These are phyloP conservation scores for Blastobotrys mokoenaii DNA, from an alignment of 805 yeast genomes.

Conservation along the genomic window DNA sequence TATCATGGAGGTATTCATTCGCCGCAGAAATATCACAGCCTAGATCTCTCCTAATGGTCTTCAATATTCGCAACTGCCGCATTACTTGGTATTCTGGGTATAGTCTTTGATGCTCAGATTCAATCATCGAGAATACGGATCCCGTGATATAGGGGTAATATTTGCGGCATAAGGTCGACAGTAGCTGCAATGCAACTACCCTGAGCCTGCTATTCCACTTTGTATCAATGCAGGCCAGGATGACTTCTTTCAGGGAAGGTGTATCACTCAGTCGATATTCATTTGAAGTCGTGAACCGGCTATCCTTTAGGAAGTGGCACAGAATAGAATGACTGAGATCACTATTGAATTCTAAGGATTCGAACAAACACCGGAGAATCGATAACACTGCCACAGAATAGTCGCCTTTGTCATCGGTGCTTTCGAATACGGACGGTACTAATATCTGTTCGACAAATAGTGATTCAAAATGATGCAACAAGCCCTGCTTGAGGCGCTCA, in stretches of 20 bases:
- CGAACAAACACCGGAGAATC: constrained; percentile 20
- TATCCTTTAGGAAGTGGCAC: constrained; percentile 13
- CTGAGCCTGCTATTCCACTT: constrained; percentile 10
- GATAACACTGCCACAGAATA: constrained; percentile 19
- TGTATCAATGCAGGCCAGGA: constrained; percentile 15
- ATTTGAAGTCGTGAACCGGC: neutral
- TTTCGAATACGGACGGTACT: constrained; percentile 22
- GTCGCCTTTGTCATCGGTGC: constrained; percentile 14
- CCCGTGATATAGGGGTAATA: constrained; percentile 21
- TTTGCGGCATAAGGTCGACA: constrained; percentile 18
- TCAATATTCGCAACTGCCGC: constrained; percentile 3
- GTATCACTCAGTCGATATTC: neutral
- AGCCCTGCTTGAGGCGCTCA: constrained; percentile 6
- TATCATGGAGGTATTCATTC: constrained; percentile 3
- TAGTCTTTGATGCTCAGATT: neutral
- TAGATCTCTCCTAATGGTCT: constrained; percentile 4
- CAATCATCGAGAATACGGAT: constrained; percentile 4
- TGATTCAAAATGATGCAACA: constrained; percentile 20
- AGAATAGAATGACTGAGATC: constrained; percentile 17
- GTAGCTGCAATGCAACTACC: constrained; percentile 16
- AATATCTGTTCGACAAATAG: constrained; percentile 23
- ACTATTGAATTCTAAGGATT: constrained; percentile 14
- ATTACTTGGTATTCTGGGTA: neutral
- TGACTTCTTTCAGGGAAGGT: constrained; percentile 10
- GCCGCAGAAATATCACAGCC: neutral